A percentile compares a stretch with the other conserved stretches of the same genome.
These are phyloP conservation scores for Penicillium longicatenatum DNA, from an alignment of 495 filamentous ascomycete species.

Conservation along the genomic window DNA sequence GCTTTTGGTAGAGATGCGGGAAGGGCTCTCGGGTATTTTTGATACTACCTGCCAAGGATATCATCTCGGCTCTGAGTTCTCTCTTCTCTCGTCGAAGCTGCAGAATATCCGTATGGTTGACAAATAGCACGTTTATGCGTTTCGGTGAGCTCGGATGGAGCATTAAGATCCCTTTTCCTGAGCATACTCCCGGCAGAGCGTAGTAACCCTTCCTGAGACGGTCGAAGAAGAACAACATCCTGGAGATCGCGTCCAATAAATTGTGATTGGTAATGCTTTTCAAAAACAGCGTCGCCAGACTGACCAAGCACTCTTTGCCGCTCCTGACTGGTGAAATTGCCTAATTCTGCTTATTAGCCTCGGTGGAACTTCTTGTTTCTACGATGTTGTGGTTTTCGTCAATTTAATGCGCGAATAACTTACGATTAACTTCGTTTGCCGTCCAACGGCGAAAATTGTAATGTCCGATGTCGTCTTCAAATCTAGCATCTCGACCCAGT, in stretches of 20 bases:
- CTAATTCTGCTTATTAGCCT: conserved; percentile 8
- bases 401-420: conserved; percentile 10
- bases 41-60: conserved; percentile 29
- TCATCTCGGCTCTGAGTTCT: conserved; percentile 32
- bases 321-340: conserved; percentile 35
- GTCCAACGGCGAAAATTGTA: conserved; percentile 34
- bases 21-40: conserved; percentile 25
- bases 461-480: conserved; percentile 36
- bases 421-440: conserved; percentile 37
- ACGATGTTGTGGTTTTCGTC: neutral
- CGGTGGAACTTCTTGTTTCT: no score
- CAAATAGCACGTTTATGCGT: conserved; percentile 26
- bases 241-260: conserved; percentile 31
- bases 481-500: conserved; percentile 27
- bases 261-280: conserved; percentile 34
- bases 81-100: conserved; percentile 31
- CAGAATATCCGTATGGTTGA: conserved; percentile 24
- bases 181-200: conserved; percentile 24
- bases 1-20: conserved; percentile 28
- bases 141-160: conserved; percentile 29
- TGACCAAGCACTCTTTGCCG: conserved; percentile 32
- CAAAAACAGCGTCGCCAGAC: conserved; percentile 30
- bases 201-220: conserved; percentile 25
- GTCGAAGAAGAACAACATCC: conserved; percentile 31
- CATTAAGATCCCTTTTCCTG: conserved; percentile 27